Evolutionary conservation across 1,139 yeast species (phyloP).

Genomic region (Candida albicans): DNA sequence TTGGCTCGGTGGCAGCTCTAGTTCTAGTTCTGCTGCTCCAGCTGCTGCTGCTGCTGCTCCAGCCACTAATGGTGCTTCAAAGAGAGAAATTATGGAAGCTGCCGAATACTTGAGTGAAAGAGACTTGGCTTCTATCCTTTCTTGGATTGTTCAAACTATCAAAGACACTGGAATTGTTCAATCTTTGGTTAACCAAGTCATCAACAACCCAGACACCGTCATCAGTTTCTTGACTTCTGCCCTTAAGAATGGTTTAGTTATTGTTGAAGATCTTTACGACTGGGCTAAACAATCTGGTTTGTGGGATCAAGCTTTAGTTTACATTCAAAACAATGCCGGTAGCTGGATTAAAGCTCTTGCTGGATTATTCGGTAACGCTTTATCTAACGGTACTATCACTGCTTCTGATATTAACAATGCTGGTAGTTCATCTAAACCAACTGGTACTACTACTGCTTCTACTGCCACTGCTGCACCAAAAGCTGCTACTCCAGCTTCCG

Average conservation of each 20-base stretch:
- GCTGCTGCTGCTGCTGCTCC: constrained; percentile 21
- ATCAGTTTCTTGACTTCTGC: constrained; percentile 35
- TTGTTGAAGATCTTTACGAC: constrained; percentile 35
- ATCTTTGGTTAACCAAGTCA: constrained; percentile 32
- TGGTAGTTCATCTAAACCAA: constrained; percentile 20
- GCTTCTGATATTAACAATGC: constrained; percentile 30
- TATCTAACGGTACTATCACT: constrained; percentile 24
- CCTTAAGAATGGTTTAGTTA: constrained; percentile 34
- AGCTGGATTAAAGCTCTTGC: constrained; percentile 31
- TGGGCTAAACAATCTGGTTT: constrained; percentile 45
- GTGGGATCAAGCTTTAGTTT: constrained; percentile 31
- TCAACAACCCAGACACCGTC: constrained; percentile 39
- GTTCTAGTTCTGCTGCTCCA: constrained; percentile 18
- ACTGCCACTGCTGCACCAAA: constrained; percentile 16
- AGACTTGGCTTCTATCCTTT: constrained; percentile 33
- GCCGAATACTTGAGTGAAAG: constrained; percentile 36
- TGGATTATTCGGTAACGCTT: constrained; percentile 23
- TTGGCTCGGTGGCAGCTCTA: constrained; percentile 21
- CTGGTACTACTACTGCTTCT: constrained; percentile 15
- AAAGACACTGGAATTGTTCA: constrained; percentile 38
- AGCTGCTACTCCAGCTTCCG: constrained; percentile 6
- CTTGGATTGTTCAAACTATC: constrained; percentile 29
- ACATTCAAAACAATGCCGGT: constrained; percentile 34
- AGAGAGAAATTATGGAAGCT: constrained; percentile 18
- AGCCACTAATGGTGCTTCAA: constrained; percentile 18